Percentiles rank a stretch among this genome's conserved stretches.
Evolutionary conservation across 768 basidiomycete genomes (phyloP).

Genomic region (Exidia glandulosa): DNA sequence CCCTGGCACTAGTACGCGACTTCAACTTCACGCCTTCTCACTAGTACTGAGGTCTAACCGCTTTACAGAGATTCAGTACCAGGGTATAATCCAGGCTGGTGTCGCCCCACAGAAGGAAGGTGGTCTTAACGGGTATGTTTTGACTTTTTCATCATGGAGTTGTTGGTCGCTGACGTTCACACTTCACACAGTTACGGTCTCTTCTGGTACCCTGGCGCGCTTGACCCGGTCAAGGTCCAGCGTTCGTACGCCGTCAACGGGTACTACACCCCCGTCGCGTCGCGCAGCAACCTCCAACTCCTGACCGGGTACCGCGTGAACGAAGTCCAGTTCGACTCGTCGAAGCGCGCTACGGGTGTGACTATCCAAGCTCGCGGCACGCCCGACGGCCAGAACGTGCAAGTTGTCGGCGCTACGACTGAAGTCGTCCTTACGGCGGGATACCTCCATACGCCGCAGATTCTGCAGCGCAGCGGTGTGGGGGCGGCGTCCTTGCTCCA

Average conservation of each 20-base stretch:
- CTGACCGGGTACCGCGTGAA: not conserved
- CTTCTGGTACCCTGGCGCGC: not conserved
- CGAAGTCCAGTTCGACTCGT: not conserved
- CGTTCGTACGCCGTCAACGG: not conserved
- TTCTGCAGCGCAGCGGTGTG: slow-evolving; percentile 49
- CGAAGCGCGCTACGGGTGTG: not conserved
- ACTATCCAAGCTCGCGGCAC: not conserved
- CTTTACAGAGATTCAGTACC: not conserved
- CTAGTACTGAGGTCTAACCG: not conserved
- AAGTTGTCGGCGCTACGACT: not conserved
- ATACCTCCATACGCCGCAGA: slow-evolving; percentile 20
- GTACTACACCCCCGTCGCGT: not conserved
- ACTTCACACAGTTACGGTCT: not conserved
- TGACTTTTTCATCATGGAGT: too few relatives aligned
- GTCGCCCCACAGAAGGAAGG: not conserved
- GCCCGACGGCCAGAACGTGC: not conserved
- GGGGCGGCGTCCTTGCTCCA: slow-evolving; percentile 10
- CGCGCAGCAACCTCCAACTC: not conserved
- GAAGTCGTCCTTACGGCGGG: not conserved
- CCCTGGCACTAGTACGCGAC: not conserved
- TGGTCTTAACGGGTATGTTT: not conserved
- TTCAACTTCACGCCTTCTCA: too few relatives aligned
- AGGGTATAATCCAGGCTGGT: not conserved
- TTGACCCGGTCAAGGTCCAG: not conserved
- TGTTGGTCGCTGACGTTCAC: too few relatives aligned